phyloP scores from a whole-genome alignment of 73 alveolate genomes.

The Halteria grandinella region DNA sequence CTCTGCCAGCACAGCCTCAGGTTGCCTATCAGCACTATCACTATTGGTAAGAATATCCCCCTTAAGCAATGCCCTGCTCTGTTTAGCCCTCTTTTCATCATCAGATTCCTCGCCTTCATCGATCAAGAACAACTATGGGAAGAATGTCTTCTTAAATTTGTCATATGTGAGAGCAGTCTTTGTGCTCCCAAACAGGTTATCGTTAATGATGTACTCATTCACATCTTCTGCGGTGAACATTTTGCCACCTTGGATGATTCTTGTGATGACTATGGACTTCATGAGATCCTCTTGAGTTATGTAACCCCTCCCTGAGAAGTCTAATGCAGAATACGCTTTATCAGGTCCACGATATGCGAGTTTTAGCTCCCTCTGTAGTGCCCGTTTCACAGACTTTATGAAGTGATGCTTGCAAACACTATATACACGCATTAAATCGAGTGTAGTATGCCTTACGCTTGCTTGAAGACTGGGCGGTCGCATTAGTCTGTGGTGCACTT shows the following conservation, averaged over 20 bases:
- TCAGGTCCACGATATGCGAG: no score
- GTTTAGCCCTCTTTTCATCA: conserved; percentile 23
- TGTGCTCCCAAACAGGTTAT: conserved; percentile 15
- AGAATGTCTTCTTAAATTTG: conserved; percentile 51
- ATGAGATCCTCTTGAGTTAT: conserved; percentile 50
- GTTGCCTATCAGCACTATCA: not conserved
- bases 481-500: conserved; percentile 5
- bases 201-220: conserved; percentile 3
- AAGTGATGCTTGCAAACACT: conserved; percentile 42
- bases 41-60: no score
- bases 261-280: not conserved
- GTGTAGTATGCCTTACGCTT: conserved; percentile 4
- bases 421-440: not conserved
- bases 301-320: conserved; percentile 56
- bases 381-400: no score
- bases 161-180: conserved; percentile 17
- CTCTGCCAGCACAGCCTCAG: conserved; percentile 7
- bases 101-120: conserved; percentile 40
- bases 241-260: not conserved
- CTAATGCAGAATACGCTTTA: conserved; percentile 49
- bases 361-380: no score
- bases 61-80: no score
- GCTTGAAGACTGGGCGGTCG: conserved; percentile 6
- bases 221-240: conserved; percentile 35
- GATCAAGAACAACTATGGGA: conserved; percentile 43